A percentile compares a stretch with the other conserved stretches of the same genome.
These are phyloP conservation scores for Botrytis byssoidea DNA, from an alignment of 2,329 filamentous ascomycete species.

Conservation along the genomic window DNA sequence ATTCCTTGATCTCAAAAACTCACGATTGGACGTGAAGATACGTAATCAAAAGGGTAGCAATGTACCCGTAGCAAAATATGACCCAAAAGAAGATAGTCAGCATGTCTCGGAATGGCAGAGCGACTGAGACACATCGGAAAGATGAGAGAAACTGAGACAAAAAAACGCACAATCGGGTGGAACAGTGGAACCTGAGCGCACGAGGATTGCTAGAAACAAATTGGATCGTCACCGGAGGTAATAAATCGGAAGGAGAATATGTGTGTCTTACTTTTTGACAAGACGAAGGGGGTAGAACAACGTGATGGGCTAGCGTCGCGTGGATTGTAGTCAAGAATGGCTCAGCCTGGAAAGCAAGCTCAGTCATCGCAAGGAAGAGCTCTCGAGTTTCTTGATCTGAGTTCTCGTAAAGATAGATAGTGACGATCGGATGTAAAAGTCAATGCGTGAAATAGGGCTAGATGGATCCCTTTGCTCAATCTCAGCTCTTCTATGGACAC, in stretches of 20 bases:
- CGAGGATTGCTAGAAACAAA: slow-evolving; percentile 17
- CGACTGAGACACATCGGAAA: slow-evolving; percentile 17
- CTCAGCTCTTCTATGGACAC: neutral
- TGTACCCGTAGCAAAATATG: neutral
- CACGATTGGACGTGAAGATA: neutral
- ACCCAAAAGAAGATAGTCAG: neutral
- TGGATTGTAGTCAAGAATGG: neutral
- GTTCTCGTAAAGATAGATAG: neutral
- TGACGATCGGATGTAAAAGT: neutral
- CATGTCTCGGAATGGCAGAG: slow-evolving; percentile 17
- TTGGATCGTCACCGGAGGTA: slow-evolving; percentile 12
- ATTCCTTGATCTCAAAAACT: slow-evolving; percentile 6
- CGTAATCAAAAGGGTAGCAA: neutral
- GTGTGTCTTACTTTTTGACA: slow-evolving; percentile 18
- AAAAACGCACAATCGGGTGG: slow-evolving; percentile 21
- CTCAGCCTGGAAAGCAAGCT: neutral
- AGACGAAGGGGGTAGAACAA: neutral
- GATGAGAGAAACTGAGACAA: slow-evolving; percentile 8
- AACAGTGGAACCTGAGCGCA: slow-evolving; percentile 17
- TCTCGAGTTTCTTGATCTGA: neutral
- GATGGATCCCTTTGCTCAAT: neutral
- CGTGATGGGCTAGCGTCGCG: neutral
- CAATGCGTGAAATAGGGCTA: neutral
- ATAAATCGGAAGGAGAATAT: slow-evolving; percentile 22
- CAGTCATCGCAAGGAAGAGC: neutral